Evolutionary conservation across 345 rosid species (phyloP).

Genomic region (Brassica incana): DNA sequence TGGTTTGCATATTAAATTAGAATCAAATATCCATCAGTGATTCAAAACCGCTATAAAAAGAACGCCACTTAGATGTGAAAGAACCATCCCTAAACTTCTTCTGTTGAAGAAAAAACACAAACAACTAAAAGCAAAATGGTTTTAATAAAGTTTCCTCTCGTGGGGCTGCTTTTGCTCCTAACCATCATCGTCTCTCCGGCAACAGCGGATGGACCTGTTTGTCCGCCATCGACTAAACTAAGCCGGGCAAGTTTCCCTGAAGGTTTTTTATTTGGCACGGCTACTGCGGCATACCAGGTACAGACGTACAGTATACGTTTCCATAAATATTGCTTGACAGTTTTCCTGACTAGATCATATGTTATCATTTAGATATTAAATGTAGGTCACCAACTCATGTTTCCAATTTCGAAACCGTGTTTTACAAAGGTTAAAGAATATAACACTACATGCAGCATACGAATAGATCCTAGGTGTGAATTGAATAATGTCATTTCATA

Average conservation of each 20-base stretch:
- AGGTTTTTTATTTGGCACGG: conserved; percentile 40
- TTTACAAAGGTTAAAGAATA: neutral
- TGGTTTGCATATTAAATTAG: neutral
- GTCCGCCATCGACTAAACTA: conserved; percentile 18
- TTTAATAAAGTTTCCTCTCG: conserved; percentile 23
- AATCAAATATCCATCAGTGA: neutral
- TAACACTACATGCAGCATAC: no score
- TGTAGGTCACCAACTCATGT: neutral
- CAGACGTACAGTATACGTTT: neutral
- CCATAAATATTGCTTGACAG: neutral
- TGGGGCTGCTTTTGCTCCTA: conserved; percentile 31
- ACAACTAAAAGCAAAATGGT: neutral
- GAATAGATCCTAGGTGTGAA: neutral
- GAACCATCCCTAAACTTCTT: neutral
- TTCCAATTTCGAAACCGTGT: neutral
- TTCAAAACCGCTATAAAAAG: neutral
- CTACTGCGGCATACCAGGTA: conserved; percentile 41
- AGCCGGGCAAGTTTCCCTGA: conserved; percentile 30
- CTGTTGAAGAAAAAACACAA: neutral
- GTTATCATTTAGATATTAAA: neutral
- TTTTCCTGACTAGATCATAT: neutral
- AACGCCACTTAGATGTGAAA: neutral
- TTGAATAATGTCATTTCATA: neutral
- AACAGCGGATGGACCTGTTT: conserved; percentile 27
- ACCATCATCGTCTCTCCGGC: neutral